These are phyloP conservation scores for Elsinoe batatas DNA, from an alignment of 2,329 filamentous ascomycete species.

Conservation along the genomic window DNA sequence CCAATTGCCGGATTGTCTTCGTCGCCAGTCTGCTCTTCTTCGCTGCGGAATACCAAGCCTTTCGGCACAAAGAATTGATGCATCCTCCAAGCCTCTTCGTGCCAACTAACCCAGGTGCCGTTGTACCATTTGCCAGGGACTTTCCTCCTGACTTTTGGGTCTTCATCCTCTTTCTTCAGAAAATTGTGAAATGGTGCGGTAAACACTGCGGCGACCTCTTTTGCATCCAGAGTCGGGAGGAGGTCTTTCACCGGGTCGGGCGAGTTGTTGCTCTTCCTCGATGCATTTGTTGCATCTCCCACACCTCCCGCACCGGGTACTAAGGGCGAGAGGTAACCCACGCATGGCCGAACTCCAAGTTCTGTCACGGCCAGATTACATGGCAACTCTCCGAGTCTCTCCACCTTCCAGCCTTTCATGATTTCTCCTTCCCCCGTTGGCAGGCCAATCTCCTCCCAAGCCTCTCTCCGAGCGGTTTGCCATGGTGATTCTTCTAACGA, in stretches of 20 bases:
- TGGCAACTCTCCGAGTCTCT: constrained; percentile 79
- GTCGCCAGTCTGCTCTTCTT: constrained; percentile 7
- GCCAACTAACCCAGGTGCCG: constrained; percentile 71
- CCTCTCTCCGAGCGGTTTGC: constrained; percentile 79
- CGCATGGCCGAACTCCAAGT: constrained; percentile 40
- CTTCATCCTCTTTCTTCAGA: constrained; percentile 51
- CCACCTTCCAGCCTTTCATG: constrained; percentile 68
- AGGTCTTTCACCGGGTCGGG: constrained; percentile 32
- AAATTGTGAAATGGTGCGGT: constrained; percentile 83
- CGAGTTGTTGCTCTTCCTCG: constrained; percentile 54
- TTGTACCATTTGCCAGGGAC: constrained; percentile 66
- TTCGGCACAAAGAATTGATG: constrained; percentile 79
- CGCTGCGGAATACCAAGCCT: constrained; percentile 13
- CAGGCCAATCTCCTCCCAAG: constrained; percentile 86
- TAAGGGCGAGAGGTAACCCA: constrained; percentile 46
- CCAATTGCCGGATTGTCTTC: constrained; percentile 13
- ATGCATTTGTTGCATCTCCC: constrained; percentile 17
- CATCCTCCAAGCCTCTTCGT: constrained; percentile 69
- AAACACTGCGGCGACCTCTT: constrained; percentile 90
- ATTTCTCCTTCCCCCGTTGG: constrained; percentile 60
- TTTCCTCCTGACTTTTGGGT: constrained; percentile 25
- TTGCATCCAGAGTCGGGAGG: constrained; percentile 65
- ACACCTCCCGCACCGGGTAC: not conserved
- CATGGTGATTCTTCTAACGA: constrained; percentile 49
- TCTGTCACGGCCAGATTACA: constrained; percentile 42